Evolutionary conservation across 768 basidiomycete genomes (phyloP).

Genomic region (Leucosporidium creatinivorum): DNA sequence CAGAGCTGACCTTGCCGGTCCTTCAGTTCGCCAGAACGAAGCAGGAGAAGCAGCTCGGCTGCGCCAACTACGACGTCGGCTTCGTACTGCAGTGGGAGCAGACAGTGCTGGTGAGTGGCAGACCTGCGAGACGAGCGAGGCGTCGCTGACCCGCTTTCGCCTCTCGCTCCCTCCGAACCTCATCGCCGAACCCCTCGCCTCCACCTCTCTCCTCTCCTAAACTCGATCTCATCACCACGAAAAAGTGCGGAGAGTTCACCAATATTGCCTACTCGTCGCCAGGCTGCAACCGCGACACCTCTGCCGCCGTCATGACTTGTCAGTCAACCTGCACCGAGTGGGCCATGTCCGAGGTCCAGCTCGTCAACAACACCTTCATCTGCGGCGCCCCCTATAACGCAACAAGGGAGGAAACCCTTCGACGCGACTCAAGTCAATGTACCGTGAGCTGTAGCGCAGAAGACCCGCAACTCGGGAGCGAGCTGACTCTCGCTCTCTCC

Average conservation of each 20-base stretch:
- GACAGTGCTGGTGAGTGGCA: not conserved
- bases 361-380: not conserved
- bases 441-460: not conserved
- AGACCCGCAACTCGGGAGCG: not conserved
- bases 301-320: not conserved
- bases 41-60: conserved; percentile 1
- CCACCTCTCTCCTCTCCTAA: not conserved
- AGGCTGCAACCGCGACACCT: not conserved
- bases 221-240: not conserved
- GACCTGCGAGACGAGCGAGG: no score
- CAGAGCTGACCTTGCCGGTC: no score
- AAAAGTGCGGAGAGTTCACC: conserved; percentile 1
- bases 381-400: not conserved
- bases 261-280: not conserved
- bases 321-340: not conserved
- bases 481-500: not conserved
- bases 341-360: not conserved
- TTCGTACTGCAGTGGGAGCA: not conserved
- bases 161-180: not conserved
- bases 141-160: not conserved
- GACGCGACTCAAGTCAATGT: not conserved
- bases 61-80: not conserved
- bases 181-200: not conserved
- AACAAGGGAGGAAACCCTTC: not conserved
- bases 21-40: not conserved